Base-by-base conservation (phyloP, 495 filamentous ascomycete genomes). In the Trichoderma orchidacearum region DNA sequence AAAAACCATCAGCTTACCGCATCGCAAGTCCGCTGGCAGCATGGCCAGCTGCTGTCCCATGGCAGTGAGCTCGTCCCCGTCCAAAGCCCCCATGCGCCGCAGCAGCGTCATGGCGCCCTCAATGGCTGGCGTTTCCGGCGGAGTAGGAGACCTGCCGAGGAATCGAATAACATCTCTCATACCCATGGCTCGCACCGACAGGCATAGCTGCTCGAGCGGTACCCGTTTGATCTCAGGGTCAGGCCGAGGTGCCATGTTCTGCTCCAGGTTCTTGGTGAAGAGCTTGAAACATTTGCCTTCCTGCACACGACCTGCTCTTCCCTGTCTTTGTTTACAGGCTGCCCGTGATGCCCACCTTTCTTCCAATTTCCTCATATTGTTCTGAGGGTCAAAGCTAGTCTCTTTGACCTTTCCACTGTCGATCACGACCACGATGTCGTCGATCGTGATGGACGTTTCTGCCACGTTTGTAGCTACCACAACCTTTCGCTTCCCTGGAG, bases 401-500 rank as follows among this genome's bases (percentile, higher is more conserved):
- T 98, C 93, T 67, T 97, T 97, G 21, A 98, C 92, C 30, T 87
- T 82, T 17, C 93, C 93, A 6, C 86, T 90, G 64, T 98, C 93
- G 54, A 98, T 94, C 52, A 98, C 94, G 23, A 90, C 93, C 12
- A 97, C 91, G 31, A 97, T 86, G 63, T 98, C 93, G 57, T 93
- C 88, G 53, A 98, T 98, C 0, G 93, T 98, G 59, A 98, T 97
- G 9, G 93, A 97, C 0, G 93, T 98, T 66, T 98, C 93, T 2
- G 93, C 93, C 15, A 98, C 92, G 61, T 98, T 98, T 15, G 93
- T 98, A 1, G 93, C 86, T 11, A 88, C 87, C 23, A 98, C 85
- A 35, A 98, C 83, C 70, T 98, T 98, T 23, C 93, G 76, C 69
- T 86, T 89, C 1, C 89, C 90, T 21, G 67, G 67, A 0, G 93